Evolutionary conservation across 768 basidiomycete genomes (phyloP), one percentile per base, ranked within the genome.

Genomic region (Hirschioporus abietinus): DNA sequence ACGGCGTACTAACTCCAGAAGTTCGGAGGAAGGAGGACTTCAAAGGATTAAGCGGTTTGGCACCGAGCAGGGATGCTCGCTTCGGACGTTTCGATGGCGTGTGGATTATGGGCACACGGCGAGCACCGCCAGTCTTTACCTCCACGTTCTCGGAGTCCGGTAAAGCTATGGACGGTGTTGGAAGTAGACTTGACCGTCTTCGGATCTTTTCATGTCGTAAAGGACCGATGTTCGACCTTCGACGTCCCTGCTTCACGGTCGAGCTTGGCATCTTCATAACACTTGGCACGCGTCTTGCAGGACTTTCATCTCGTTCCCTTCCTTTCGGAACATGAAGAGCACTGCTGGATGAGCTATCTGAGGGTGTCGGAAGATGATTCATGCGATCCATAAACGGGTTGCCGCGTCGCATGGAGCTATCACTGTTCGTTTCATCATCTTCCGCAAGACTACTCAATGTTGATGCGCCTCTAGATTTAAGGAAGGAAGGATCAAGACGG

Each of bases 151-250:
- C 60, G 58, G 74, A 77, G n/a, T 83, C 80, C 18, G 86, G 42
- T 10, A 52, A 52, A 52, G 42, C 4, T 52, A 52, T 52, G 20
- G 20, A 83, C 63, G 86, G 82, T 68, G 86, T 85, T n/a, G 89
- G 89, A 68, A 94, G 91, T 80, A 92, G 76, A 72, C 93, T 95
- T 52, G 92, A 93, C 66, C 92, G 83, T 67, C 93, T 81, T 67
- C 91, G 80, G 17, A 78, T 77, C 75, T 90, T 91, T 75, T 94
- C 93, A 67, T 78, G 82, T 36, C 93, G 86, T 74, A 88, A 72
- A n/a, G 89, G 84, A 5, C 92, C 93, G 66, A 92, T 84, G 70
- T 88, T 89, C 25, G 93, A 94, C 52, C 89, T 83, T 67, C 90
- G 80, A 59, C 88, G 81, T 1, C 75, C 70, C 34, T 78, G 77